phyloP scores from a whole-genome alignment of 2,329 filamentous ascomycete species.

The Beauveria sp. region DNA sequence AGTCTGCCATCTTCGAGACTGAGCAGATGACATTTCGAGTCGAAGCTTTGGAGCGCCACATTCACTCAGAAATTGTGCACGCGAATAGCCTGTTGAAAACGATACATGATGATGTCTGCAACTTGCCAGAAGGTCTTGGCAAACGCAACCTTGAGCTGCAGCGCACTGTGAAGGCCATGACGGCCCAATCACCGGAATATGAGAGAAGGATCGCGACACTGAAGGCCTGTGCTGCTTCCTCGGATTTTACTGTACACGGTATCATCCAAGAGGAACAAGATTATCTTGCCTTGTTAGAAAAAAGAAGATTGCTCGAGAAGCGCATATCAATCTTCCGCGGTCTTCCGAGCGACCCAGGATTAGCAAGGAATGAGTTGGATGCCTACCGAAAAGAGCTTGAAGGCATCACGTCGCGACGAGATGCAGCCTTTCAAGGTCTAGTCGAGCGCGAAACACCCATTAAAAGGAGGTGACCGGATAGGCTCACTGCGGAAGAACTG shows the following conservation, averaged over 20 bases:
- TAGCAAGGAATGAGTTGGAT: conserved; percentile 64
- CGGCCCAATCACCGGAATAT: conserved; percentile 57
- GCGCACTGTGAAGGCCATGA: conserved; percentile 60
- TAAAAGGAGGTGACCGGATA: conserved; percentile 25
- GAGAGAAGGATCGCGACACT: conserved; percentile 38
- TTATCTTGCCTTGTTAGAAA: conserved; percentile 48
- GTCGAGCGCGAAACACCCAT: conserved; percentile 54
- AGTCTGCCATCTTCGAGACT: conserved; percentile 43
- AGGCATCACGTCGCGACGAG: conserved; percentile 53
- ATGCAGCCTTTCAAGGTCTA: conserved; percentile 67
- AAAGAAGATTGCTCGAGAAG: conserved; percentile 52
- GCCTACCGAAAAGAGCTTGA: conserved; percentile 57
- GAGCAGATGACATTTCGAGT: conserved; percentile 50
- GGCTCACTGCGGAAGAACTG: background rate
- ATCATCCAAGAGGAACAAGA: conserved; percentile 51
- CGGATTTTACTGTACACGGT: conserved; percentile 46
- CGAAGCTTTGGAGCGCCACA: conserved; percentile 46
- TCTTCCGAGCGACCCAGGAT: conserved; percentile 61
- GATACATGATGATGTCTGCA: conserved; percentile 40
- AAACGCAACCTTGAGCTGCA: conserved; percentile 68
- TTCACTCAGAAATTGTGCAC: conserved; percentile 42
- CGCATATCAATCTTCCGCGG: conserved; percentile 61
- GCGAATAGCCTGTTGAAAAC: conserved; percentile 33
- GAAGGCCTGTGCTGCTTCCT: conserved; percentile 29
- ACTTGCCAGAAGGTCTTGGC: conserved; percentile 50